Percentiles rank a stretch among this genome's conserved stretches.
These are phyloP conservation scores for Monosporascus sp. DNA, from an alignment of 2,329 filamentous ascomycete species.

Conservation along the genomic window DNA sequence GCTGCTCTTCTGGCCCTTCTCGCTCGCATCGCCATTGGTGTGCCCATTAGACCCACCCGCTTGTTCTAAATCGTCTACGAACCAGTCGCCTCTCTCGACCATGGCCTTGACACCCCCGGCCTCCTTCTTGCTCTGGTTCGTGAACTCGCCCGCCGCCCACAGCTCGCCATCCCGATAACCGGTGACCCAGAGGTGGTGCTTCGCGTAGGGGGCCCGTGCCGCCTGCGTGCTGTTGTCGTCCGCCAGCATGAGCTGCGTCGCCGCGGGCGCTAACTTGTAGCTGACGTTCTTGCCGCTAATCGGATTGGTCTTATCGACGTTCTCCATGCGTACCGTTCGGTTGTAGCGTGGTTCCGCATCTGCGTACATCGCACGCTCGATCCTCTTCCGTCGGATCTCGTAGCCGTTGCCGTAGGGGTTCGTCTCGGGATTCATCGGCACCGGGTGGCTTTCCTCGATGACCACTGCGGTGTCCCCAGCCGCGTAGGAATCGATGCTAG, in stretches of 20 bases:
- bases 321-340: slow-evolving; percentile 45
- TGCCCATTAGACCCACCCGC: slow-evolving; percentile 8
- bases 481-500: slow-evolving; percentile 43
- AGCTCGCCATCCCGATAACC: slow-evolving; percentile 45
- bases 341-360: slow-evolving; percentile 52
- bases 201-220: slow-evolving; percentile 39
- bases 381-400: slow-evolving; percentile 42
- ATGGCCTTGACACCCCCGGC: slow-evolving; percentile 41
- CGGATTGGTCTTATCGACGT: slow-evolving; percentile 38
- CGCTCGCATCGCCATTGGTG: slow-evolving; percentile 1
- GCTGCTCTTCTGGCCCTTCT: slow-evolving; percentile 37
- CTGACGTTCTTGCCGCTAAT: slow-evolving; percentile 45
- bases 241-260: slow-evolving; percentile 43
- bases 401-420: slow-evolving; percentile 62
- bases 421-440: slow-evolving; percentile 39
- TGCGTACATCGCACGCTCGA: slow-evolving; percentile 42
- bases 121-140: slow-evolving; percentile 42
- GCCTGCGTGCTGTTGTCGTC: slow-evolving; percentile 39
- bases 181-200: slow-evolving; percentile 45
- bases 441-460: slow-evolving; percentile 25
- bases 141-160: slow-evolving; percentile 47
- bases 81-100: slow-evolving; percentile 43
- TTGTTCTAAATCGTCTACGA: slow-evolving; percentile 25
- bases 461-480: slow-evolving; percentile 21
- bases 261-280: slow-evolving; percentile 43